phyloP scores from a whole-genome alignment of 257 asterid genomes.

The Ocimum tenuiflorum region DNA sequence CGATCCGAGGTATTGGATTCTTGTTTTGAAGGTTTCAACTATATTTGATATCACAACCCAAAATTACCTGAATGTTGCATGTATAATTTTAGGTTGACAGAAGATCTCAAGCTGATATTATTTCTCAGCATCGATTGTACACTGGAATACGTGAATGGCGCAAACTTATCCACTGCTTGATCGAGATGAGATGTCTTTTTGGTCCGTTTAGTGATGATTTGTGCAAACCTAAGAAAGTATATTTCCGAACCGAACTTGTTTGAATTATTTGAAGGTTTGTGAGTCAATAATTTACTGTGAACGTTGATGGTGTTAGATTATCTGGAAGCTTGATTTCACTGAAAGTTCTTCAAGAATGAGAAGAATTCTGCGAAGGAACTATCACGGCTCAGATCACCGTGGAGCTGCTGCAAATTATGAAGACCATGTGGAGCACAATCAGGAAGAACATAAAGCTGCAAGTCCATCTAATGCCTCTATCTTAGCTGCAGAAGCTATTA shows the following conservation, averaged over 20 bases:
- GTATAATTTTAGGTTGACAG: slow-evolving; percentile 73
- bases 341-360: slow-evolving; percentile 98
- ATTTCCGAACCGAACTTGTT: slow-evolving; percentile 28
- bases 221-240: slow-evolving; percentile 66
- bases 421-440: slow-evolving; percentile 43
- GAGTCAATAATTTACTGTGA: slow-evolving; percentile 17
- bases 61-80: slow-evolving; percentile 12
- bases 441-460: slow-evolving; percentile 40
- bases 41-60: slow-evolving; percentile 1
- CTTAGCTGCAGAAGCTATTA: slow-evolving; percentile 84
- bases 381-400: slow-evolving; percentile 75
- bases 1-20: slow-evolving; percentile 70
- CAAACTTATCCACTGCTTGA: slow-evolving; percentile 82
- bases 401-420: slow-evolving; percentile 96
- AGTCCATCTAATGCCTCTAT: slow-evolving; percentile 82
- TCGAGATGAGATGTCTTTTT: slow-evolving; percentile 80
- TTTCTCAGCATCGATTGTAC: slow-evolving; percentile 63
- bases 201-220: slow-evolving; percentile 68
- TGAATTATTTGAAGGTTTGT: slow-evolving; percentile 18
- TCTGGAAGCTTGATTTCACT: slow-evolving; percentile 88
- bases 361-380: slow-evolving; percentile 73
- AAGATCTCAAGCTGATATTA: slow-evolving; percentile 72
- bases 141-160: slow-evolving; percentile 97
- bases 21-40: slow-evolving; percentile 14
- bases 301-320: slow-evolving; percentile 46